Evolutionary conservation across 768 basidiomycete genomes (phyloP).

Genomic region (Suillus sp.): DNA sequence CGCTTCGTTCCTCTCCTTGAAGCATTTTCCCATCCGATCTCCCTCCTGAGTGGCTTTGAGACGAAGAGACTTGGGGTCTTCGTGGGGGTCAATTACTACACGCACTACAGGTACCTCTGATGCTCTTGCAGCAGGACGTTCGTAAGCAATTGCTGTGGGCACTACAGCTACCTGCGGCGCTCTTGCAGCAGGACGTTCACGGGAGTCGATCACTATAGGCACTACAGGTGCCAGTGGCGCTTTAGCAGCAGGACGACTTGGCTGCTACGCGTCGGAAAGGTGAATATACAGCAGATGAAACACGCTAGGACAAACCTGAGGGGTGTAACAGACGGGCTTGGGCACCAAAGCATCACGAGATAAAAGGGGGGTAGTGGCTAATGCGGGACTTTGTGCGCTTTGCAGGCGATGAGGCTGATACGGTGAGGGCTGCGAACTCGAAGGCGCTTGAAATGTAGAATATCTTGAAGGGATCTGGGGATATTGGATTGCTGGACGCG

Average conservation of each 20-base stretch:
- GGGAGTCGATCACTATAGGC: neutral
- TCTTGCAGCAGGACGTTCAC: neutral
- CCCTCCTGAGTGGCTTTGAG: conserved; percentile 72
- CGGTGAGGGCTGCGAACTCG: neutral
- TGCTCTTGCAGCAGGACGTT: neutral
- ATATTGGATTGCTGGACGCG: neutral
- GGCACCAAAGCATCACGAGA: neutral
- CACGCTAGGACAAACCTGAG: neutral
- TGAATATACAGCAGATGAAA: neutral
- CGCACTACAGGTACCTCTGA: neutral
- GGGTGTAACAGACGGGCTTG: neutral
- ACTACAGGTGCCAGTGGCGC: neutral
- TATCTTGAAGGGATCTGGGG: neutral
- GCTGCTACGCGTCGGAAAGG: neutral
- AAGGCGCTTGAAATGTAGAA: neutral
- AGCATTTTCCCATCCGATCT: conserved; percentile 64
- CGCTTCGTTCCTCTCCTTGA: conserved; percentile 66
- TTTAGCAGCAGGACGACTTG: neutral
- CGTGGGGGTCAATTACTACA: neutral
- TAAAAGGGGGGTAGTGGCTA: neutral
- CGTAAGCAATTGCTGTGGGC: neutral
- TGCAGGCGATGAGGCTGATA: neutral
- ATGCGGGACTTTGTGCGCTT: neutral
- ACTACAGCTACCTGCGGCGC: neutral
- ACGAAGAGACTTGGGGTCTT: conserved; percentile 48